phyloP scores from a whole-genome alignment of 2,329 filamentous ascomycete genomes.

The Exophiala aquamarina region DNA sequence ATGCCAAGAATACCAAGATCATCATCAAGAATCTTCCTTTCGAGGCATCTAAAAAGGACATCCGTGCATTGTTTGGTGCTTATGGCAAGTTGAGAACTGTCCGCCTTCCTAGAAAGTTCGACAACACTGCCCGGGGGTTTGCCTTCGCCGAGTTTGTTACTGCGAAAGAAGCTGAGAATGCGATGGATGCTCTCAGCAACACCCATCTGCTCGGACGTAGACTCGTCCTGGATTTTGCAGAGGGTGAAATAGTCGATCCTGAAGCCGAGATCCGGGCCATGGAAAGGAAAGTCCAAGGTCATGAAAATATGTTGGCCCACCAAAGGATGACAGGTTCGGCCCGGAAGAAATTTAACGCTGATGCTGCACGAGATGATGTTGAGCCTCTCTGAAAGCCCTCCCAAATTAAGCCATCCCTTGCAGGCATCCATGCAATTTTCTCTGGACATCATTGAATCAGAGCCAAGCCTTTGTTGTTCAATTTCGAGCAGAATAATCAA shows the following conservation, averaged over 20 bases:
- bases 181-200: constrained; percentile 84
- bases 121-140: constrained; percentile 84
- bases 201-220: constrained; percentile 90
- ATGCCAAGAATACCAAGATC: constrained; percentile 80
- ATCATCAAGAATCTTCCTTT: constrained; percentile 98
- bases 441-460: background rate
- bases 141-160: constrained; percentile 96
- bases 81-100: constrained; percentile 93
- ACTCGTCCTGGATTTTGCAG: constrained; percentile 87
- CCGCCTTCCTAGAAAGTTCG: constrained; percentile 92
- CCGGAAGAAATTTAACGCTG: constrained; percentile 85
- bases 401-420: constrained; percentile 19
- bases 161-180: constrained; percentile 83
- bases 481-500: no score
- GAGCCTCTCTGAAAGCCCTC: constrained; percentile 37
- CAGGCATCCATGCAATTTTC: constrained; percentile 7
- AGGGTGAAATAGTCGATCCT: constrained; percentile 82
- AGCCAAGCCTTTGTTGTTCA: no score
- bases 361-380: constrained; percentile 59
- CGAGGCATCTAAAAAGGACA: constrained; percentile 89
- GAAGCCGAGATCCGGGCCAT: constrained; percentile 97
- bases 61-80: constrained; percentile 78
- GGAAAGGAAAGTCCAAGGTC: constrained; percentile 90
- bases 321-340: constrained; percentile 79
- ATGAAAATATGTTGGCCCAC: constrained; percentile 86